Evolutionary conservation across 2,329 filamentous ascomycete species (phyloP).

Genomic region (Colletotrichum coccodes): DNA sequence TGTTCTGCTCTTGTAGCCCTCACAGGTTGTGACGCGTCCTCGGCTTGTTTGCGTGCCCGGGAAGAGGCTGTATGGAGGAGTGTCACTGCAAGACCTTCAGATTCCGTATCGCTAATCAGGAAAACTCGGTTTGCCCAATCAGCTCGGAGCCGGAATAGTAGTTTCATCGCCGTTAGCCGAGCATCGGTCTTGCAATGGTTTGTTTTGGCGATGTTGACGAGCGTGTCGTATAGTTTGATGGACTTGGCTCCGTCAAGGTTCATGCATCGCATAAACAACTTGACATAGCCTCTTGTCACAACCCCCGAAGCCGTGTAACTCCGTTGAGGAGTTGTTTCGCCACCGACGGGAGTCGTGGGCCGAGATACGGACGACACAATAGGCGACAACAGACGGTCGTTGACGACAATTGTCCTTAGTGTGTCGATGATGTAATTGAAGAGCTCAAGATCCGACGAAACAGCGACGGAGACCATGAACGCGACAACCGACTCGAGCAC

Average conservation of each 20-base stretch:
- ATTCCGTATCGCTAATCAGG: constrained; percentile 76
- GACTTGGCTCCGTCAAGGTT: constrained; percentile 74
- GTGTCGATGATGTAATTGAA: constrained; percentile 69
- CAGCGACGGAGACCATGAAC: constrained; percentile 72
- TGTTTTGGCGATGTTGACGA: constrained; percentile 72
- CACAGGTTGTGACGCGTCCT: constrained; percentile 59
- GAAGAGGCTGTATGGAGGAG: constrained; percentile 73
- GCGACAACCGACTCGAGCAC: constrained; percentile 73
- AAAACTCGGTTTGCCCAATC: constrained; percentile 84
- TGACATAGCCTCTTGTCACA: constrained; percentile 76
- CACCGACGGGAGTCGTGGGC: constrained; percentile 38
- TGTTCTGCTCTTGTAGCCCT: constrained; percentile 58
- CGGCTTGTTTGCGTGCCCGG: constrained; percentile 59
- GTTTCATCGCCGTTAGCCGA: constrained; percentile 78
- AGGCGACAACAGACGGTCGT: constrained; percentile 58
- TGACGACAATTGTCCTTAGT: constrained; percentile 60
- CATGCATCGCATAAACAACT: constrained; percentile 80
- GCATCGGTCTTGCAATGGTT: constrained; percentile 72
- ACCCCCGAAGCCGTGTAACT: constrained; percentile 73
- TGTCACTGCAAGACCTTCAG: constrained; percentile 76
- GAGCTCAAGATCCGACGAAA: constrained; percentile 65
- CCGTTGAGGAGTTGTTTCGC: constrained; percentile 36
- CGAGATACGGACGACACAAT: constrained; percentile 43
- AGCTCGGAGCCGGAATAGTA: constrained; percentile 84
- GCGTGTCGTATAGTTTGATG: constrained; percentile 67